Evolutionary conservation across 345 rosid genomes (phyloP), one percentile per base, ranked within the genome.

Genomic region (Eucalyptus guilfoylei): DNA sequence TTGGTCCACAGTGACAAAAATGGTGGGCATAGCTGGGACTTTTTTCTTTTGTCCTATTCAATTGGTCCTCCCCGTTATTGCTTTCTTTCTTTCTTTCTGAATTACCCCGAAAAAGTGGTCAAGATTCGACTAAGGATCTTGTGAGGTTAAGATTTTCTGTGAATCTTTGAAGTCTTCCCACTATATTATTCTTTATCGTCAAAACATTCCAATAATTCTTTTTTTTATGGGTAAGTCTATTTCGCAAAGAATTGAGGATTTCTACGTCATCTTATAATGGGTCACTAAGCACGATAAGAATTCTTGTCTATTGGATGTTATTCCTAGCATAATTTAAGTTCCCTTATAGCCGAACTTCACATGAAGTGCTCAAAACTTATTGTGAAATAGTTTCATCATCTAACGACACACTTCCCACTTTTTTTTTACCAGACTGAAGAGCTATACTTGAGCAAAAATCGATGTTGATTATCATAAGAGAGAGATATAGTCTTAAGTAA

Each of bases 241-340:
- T 19, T 72, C 2, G 5, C 28, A 19, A 72, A 34, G 45, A 72
- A 76, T 37, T 6, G 28, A 76, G 45, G 47, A 9, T 11, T 23
- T 37, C 14, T 21, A 6, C 47, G 0, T 10, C 83, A 37, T 19
- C 1, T 72, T 10, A 6, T 21, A 40, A 7, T 2, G 24, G 21
- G 14, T 69, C 26, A 15, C 6, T 21, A 2, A 76, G 15, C 14
- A 76, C 9, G 5, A 11, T 40, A 21, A 40, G 15, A 76, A 76
- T 7, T 2, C 0, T 37, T 37, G 14, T 64, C 6, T n/a, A 14
- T 64, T 14, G 8, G 14, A 37, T 42, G 8, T 9, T 34, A 17
- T 32, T 34, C 4, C 23, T 34, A 34, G 4, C 44, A 34, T 21
- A 37, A 40, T 76, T 76, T 40, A 40, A 21, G 83, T 37, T 40